Evolutionary conservation across 73 alveolate species (phyloP).

Genomic region (Urostyla sp.): DNA sequence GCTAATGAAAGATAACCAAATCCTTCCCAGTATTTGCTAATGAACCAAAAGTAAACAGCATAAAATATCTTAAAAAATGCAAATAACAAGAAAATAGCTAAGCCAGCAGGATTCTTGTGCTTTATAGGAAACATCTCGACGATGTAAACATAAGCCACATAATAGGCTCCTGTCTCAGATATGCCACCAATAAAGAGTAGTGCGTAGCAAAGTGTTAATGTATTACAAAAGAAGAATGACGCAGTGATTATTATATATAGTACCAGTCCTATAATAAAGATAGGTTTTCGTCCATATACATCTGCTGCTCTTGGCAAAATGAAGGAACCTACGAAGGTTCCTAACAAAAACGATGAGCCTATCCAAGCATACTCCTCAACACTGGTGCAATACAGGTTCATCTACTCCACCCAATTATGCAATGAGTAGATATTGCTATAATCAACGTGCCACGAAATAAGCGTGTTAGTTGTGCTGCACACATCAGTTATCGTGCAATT

Average conservation of each 20-base stretch:
- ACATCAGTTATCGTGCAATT: neutral
- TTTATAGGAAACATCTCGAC: constrained; percentile 37
- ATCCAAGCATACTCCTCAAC: constrained; percentile 34
- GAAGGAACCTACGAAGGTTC: constrained; percentile 57
- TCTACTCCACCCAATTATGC: constrained; percentile 58
- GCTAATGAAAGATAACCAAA: neutral
- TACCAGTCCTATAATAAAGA: constrained; percentile 20
- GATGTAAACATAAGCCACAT: constrained; percentile 42
- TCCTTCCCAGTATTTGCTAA: constrained; percentile 2
- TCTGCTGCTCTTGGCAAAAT: constrained; percentile 62
- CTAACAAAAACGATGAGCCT: constrained; percentile 57
- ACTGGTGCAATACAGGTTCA: constrained; percentile 39
- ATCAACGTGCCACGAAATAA: constrained; percentile 26
- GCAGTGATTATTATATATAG: neutral
- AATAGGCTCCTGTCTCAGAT: constrained; percentile 26
- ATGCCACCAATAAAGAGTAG: constrained; percentile 32
- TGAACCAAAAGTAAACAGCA: constrained; percentile 2
- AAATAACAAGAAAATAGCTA: neutral
- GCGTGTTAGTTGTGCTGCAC: neutral
- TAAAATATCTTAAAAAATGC: constrained; percentile 2
- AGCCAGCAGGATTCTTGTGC: constrained; percentile 9
- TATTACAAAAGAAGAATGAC: neutral
- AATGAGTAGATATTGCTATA: neutral
- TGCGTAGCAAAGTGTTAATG: neutral
- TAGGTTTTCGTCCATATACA: constrained; percentile 48